Percentiles rank a stretch among this genome's conserved stretches.
These are phyloP conservation scores for Iberis pinnata DNA, from an alignment of 345 rosid species.

Conservation along the genomic window DNA sequence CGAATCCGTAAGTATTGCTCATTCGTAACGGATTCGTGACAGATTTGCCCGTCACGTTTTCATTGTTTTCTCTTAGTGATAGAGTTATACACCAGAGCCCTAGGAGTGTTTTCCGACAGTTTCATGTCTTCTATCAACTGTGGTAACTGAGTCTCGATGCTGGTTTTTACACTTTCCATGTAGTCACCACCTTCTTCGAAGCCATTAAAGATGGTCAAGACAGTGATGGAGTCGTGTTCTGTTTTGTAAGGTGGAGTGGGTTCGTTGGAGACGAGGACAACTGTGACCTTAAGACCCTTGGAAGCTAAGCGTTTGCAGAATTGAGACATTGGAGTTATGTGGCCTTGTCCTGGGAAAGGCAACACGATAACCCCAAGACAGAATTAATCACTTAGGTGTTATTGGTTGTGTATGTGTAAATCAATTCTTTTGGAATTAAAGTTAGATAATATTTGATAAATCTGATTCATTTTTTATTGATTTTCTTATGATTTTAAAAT, in stretches of 20 bases:
- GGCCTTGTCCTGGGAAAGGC: slow-evolving; percentile 47
- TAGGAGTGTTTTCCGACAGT: slow-evolving; percentile 12
- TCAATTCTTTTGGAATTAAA: too few species aligned
- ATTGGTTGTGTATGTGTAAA: too few species aligned
- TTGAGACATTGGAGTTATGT: slow-evolving; percentile 53
- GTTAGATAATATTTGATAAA: too few species aligned
- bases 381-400: too few species aligned
- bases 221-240: slow-evolving; percentile 22
- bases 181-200: slow-evolving; percentile 32
- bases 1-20: too few species aligned
- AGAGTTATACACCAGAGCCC: slow-evolving; percentile 39
- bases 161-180: slow-evolving; percentile 14
- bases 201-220: slow-evolving; percentile 29
- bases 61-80: too few species aligned
- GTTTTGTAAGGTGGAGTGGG: slow-evolving; percentile 28
- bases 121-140: slow-evolving; percentile 28
- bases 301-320: slow-evolving; percentile 49
- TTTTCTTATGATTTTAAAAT: too few species aligned
- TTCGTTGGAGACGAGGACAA: slow-evolving; percentile 30
- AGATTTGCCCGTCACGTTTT: too few species aligned
- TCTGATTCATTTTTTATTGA: too few species aligned
- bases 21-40: too few species aligned
- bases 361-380: slow-evolving; percentile 34
- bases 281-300: slow-evolving; percentile 41
- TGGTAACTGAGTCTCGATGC: slow-evolving; percentile 26